These are phyloP conservation scores for Penicillium ucsense DNA, from an alignment of 495 filamentous ascomycete species.

Conservation along the genomic window DNA sequence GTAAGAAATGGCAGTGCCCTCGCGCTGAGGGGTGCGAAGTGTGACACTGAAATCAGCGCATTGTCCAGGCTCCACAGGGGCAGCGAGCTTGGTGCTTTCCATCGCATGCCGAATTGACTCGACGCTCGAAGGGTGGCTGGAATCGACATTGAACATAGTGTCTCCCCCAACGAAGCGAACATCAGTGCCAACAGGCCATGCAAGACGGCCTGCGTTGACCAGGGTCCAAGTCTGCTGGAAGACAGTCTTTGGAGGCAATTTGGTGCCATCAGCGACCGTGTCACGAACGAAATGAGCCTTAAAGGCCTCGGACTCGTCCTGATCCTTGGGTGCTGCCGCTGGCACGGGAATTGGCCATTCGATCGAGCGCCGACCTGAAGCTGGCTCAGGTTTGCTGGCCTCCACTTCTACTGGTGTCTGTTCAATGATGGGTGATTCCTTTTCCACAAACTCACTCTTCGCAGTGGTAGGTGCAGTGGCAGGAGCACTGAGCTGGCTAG, in stretches of 20 bases:
- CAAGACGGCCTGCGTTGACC: constrained; percentile 64
- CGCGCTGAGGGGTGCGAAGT: constrained; percentile 65
- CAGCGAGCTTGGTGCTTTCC: constrained; percentile 68
- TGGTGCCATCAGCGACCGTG: constrained; percentile 66
- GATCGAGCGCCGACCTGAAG: neutral
- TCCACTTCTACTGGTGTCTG: constrained; percentile 48
- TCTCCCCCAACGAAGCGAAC: constrained; percentile 91
- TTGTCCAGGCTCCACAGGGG: constrained; percentile 60
- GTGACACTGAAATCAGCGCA: constrained; percentile 72
- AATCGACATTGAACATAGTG: constrained; percentile 83
- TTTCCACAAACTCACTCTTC: constrained; percentile 39
- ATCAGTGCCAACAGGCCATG: constrained; percentile 84
- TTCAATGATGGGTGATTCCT: constrained; percentile 35
- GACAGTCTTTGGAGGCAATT: constrained; percentile 51
- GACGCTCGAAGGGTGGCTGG: constrained; percentile 63
- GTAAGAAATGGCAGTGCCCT: constrained; percentile 78
- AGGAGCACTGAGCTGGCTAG: constrained; percentile 37
- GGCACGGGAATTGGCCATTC: neutral
- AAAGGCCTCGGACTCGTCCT: constrained; percentile 21
- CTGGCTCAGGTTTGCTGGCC: constrained; percentile 37
- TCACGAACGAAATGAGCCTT: constrained; percentile 74
- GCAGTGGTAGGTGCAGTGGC: constrained; percentile 47
- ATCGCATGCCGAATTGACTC: constrained; percentile 61
- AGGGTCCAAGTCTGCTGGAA: constrained; percentile 93
- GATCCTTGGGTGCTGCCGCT: constrained; percentile 1